Evolutionary conservation across 768 basidiomycete species (phyloP).

Genomic region (Sarcodon sp.): DNA sequence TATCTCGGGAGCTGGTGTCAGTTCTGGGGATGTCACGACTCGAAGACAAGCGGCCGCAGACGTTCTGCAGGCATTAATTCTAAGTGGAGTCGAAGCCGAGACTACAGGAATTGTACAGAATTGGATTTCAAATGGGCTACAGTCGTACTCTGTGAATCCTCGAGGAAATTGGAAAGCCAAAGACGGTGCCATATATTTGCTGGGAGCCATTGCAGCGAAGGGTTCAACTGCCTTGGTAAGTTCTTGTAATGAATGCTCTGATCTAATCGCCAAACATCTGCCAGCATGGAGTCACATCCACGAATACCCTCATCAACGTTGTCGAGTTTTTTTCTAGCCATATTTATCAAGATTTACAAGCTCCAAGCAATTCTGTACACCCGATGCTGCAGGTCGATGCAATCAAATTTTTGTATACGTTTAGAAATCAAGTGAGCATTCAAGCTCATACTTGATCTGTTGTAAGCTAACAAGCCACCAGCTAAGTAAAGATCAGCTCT

Average conservation of each 20-base stretch:
- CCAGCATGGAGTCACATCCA: conserved; percentile 87
- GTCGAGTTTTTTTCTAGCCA: conserved; percentile 93
- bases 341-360: conserved; percentile 78
- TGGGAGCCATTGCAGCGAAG: conserved; percentile 87
- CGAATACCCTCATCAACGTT: conserved; percentile 85
- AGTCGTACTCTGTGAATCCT: conserved; percentile 53
- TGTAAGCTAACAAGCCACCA: conserved; percentile 14
- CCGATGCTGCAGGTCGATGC: conserved; percentile 94
- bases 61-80: conserved; percentile 84
- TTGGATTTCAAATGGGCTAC: conserved; percentile 73
- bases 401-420: conserved; percentile 88
- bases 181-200: conserved; percentile 84
- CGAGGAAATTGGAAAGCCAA: conserved; percentile 76
- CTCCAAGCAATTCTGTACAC: conserved; percentile 53
- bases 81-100: conserved; percentile 67
- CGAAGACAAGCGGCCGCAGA: conserved; percentile 90
- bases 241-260: conserved; percentile 1
- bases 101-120: conserved; percentile 78
- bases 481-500: conserved; percentile 89
- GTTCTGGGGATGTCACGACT: conserved; percentile 63
- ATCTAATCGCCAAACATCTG: not conserved
- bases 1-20: conserved; percentile 23
- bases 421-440: conserved; percentile 76
- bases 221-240: conserved; percentile 76
- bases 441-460: not conserved